A percentile compares a stretch with the other conserved stretches of the same genome.
Evolutionary conservation across 352 stramenopile species (phyloP).

Genomic region (Aphanomyces euteiches): DNA sequence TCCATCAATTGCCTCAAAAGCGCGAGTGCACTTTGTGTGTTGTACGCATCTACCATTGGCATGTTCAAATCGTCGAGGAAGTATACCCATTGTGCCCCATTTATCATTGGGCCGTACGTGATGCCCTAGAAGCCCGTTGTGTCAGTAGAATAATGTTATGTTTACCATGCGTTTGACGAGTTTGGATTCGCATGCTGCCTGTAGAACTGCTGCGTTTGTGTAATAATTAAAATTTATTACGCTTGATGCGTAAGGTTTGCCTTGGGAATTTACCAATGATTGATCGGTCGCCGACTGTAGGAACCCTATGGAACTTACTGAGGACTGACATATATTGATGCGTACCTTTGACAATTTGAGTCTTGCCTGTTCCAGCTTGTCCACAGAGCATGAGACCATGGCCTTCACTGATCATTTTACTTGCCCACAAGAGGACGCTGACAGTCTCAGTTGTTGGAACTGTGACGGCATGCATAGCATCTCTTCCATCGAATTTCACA

Average conservation of each 20-base stretch:
- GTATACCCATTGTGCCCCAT: conserved; percentile 85
- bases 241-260: conserved; percentile 35
- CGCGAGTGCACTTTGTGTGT: conserved; percentile 92
- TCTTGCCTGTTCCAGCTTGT: conserved; percentile 91
- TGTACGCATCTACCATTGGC: conserved; percentile 91
- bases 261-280: conserved; percentile 2
- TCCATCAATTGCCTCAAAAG: conserved; percentile 93
- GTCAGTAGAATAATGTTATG: conserved; percentile 33
- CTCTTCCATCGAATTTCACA: conserved; percentile 70
- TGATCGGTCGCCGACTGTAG: conserved; percentile 28
- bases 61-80: conserved; percentile 97
- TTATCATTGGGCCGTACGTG: conserved; percentile 73
- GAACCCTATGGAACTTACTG: neutral
- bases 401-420: conserved; percentile 87
- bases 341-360: conserved; percentile 88
- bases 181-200: conserved; percentile 84
- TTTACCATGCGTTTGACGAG: conserved; percentile 85
- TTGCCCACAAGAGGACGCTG: conserved; percentile 92
- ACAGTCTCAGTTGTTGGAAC: conserved; percentile 93
- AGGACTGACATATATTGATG: conserved; percentile 12
- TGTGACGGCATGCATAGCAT: conserved; percentile 80
- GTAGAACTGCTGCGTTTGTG: conserved; percentile 61
- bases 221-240: conserved; percentile 85
- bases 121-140: conserved; percentile 54
- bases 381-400: conserved; percentile 93